A percentile compares a stretch with the other conserved stretches of the same genome.
These are phyloP conservation scores for Wickerhamiella pararugosa DNA, from an alignment of 1,139 yeast species.

Conservation along the genomic window DNA sequence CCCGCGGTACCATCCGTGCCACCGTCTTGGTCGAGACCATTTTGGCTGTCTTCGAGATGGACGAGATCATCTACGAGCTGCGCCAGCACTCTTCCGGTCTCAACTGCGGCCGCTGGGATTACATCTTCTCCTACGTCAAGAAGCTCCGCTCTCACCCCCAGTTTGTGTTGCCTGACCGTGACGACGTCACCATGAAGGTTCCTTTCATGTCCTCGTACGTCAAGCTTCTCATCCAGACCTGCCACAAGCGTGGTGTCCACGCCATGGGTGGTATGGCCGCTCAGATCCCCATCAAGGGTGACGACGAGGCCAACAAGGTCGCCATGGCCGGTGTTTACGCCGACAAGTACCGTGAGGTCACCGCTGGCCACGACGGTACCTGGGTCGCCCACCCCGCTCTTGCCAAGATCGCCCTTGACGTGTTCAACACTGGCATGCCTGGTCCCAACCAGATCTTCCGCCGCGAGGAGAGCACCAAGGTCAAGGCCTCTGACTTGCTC, in stretches of 20 bases:
- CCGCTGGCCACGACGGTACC: constrained; percentile 62
- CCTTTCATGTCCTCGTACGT: constrained; percentile 65
- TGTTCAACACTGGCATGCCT: constrained; percentile 69
- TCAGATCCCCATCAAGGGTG: constrained; percentile 62
- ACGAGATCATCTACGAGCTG: constrained; percentile 61
- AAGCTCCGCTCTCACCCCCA: constrained; percentile 48
- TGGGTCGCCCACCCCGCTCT: constrained; percentile 74
- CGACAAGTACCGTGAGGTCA: constrained; percentile 61
- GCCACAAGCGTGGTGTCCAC: constrained; percentile 62
- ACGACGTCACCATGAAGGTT: constrained; percentile 59
- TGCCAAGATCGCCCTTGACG: constrained; percentile 60
- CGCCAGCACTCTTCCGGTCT: constrained; percentile 63
- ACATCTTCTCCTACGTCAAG: constrained; percentile 59
- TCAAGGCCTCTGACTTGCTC: constrained; percentile 54
- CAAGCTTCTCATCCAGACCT: constrained; percentile 48
- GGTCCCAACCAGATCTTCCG: constrained; percentile 67
- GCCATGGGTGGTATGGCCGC: constrained; percentile 86
- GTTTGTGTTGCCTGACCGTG: constrained; percentile 55
- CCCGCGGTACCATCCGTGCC: constrained; percentile 62
- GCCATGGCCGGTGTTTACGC: constrained; percentile 61
- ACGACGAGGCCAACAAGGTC: constrained; percentile 43
- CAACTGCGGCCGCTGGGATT: constrained; percentile 78
- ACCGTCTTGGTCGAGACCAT: constrained; percentile 68
- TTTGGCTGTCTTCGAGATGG: constrained; percentile 70
- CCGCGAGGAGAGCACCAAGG: constrained; percentile 33